Evolutionary conservation across 495 filamentous ascomycete species (phyloP).

Genomic region (Tuber indicum): DNA sequence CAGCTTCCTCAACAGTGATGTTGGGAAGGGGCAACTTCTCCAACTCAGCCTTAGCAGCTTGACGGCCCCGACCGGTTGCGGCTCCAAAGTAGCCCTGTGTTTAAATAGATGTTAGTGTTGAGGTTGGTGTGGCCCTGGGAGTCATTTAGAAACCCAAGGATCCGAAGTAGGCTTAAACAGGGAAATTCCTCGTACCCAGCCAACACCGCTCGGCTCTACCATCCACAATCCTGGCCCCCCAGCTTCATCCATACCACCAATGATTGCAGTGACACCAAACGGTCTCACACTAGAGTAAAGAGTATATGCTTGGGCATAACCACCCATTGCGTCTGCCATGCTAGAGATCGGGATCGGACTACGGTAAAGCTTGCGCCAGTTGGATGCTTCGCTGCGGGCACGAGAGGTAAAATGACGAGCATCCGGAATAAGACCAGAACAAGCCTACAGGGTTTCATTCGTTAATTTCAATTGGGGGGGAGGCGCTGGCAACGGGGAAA

Average conservation of each 20-base stretch:
- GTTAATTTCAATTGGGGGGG: slow-evolving; percentile 12
- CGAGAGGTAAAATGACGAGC: slow-evolving; percentile 91
- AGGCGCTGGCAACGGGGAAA: not conserved
- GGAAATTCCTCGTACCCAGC: slow-evolving; percentile 60
- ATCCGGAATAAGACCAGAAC: slow-evolving; percentile 87
- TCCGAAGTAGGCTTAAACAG: not conserved
- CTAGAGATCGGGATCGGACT: slow-evolving; percentile 78
- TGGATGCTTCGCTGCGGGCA: slow-evolving; percentile 83
- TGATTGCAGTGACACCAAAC: slow-evolving; percentile 90
- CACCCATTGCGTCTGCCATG: slow-evolving; percentile 82
- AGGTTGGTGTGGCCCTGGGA: not conserved
- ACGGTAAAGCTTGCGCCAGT: slow-evolving; percentile 85
- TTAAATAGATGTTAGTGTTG: not conserved
- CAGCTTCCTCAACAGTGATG: slow-evolving; percentile 74
- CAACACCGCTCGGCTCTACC: slow-evolving; percentile 93
- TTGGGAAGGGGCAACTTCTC: slow-evolving; percentile 90
- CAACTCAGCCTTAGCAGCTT: slow-evolving; percentile 92
- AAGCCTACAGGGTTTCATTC: slow-evolving; percentile 56
- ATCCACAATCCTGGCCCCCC: slow-evolving; percentile 94
- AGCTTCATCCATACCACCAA: slow-evolving; percentile 87
- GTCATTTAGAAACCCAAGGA: not conserved
- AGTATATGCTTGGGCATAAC: slow-evolving; percentile 94
- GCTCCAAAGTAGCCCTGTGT: slow-evolving; percentile 87
- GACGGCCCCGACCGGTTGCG: slow-evolving; percentile 90
- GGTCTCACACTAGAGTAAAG: slow-evolving; percentile 93